Base-by-base conservation (phyloP, 148 eudicot genomes). In the Persicaria maculosa region DNA sequence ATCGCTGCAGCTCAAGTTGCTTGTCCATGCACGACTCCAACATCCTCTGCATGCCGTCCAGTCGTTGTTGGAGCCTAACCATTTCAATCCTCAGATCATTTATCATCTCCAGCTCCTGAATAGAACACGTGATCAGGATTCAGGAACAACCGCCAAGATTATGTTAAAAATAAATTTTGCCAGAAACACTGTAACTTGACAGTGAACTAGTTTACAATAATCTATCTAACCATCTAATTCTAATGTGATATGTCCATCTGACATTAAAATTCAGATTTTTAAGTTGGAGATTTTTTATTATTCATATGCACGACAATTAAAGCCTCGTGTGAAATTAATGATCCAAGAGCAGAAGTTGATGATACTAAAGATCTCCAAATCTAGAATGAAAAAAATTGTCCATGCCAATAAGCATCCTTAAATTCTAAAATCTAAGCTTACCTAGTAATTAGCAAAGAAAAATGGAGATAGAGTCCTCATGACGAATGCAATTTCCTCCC, bases 11-110 rank as follows among this genome's bases (percentile, higher is more conserved):
- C 83, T 95, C 99, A 53, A 88, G 77, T 82, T 95, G 97, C 93
- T 90, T 92, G 75, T 86, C 92, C 96, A 95, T 92, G 91, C 96
- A 95, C 47, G 96, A 77, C 76, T 95, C 97, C 68, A 95, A 84
- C 96, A 90, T 92, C 67, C 80, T 88, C 80, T 95, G 97, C 99
- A 95, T 95, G 76, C 80, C 81, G 75, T 89, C 82, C 87, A 95
- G 73, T 79, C 96, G 81, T 80, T 95, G 96, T 78, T 92, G 90
- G 70, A 92, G 91, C 79, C 84, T 83, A 31, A 85, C 92, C 94
- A 95, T 87, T 80, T 95, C 97, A 47, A 85, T 83, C 81, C 94
- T 87, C 83, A 95, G 77, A 80, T 89, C 90, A 79, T 89, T 89
- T 47, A 95, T 86, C 74, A 84, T 76, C 83, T 95, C 99, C 93